phyloP scores from a whole-genome alignment of 495 filamentous ascomycete species.

The Terfezia claveryi region DNA sequence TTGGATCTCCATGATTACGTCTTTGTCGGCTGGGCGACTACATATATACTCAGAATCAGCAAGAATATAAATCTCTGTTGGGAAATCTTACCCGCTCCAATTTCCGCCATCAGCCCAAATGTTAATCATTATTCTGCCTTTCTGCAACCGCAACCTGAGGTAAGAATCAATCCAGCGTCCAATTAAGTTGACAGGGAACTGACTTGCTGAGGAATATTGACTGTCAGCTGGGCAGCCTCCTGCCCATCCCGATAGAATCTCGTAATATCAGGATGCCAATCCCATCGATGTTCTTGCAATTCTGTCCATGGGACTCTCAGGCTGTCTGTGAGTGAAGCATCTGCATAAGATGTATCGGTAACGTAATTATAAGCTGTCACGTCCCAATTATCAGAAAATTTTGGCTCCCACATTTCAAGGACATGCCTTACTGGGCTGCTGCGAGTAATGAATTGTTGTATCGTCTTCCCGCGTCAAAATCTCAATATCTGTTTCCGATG shows the following conservation, averaged over 20 bases:
- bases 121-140: conserved; percentile 12
- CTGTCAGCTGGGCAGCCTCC: conserved; percentile 2
- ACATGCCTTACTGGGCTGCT: conserved; percentile 11
- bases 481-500: conserved; percentile 15
- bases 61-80: too few species aligned
- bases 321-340: conserved; percentile 6
- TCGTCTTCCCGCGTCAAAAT: conserved; percentile 8
- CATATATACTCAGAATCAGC: neutral
- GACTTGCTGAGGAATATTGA: conserved; percentile 14
- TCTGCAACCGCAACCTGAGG: neutral
- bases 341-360: conserved; percentile 1
- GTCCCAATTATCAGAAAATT: neutral
- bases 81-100: conserved; percentile 10
- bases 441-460: conserved; percentile 13
- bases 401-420: neutral
- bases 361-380: conserved; percentile 7
- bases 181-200: conserved; percentile 1
- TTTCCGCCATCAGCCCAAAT: conserved; percentile 17
- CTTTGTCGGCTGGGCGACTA: conserved; percentile 11
- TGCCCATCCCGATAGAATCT: conserved; percentile 13
- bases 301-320: conserved; percentile 9
- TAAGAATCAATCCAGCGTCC: neutral
- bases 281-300: conserved; percentile 16
- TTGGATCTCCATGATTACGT: conserved; percentile 13
- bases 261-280: conserved; percentile 11